Evolutionary conservation across 371 early-diverging fungal species (phyloP), one percentile per base, ranked within the genome.

Genomic region (Mucor indicus): DNA sequence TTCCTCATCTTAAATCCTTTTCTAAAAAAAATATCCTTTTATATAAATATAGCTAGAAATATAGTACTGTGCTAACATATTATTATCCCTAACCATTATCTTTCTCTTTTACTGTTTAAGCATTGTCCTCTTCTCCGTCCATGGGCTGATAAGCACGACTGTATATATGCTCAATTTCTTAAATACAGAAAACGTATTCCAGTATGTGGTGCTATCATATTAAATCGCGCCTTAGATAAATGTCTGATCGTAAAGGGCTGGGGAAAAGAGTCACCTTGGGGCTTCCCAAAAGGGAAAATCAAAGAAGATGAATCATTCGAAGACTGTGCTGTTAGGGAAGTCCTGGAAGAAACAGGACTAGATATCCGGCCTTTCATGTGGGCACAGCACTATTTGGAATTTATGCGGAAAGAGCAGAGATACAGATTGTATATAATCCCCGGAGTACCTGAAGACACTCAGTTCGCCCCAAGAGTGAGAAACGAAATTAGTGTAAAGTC

Each of bases 271-370:
- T 77, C 90, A 29, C 85, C 88, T 22, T 99, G 97, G 94, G 92
- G 96, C 4, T 99, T 99, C 62, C 99, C 99, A 17, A 94, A 92
- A 45, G 99, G 99, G 13, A 99, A 99, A 61, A 98, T 98, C 66
- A 95, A 95, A 70, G 88, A 95, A 69, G 89, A 92, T 50, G 99
- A 99, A 70, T 81, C 80, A 31, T 92, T 92, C 55, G 72, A 81
- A 38, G 74, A 77, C 23, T 99, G 99, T 76, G 99, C 99, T 11
- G 82, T 90, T 48, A 84, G 99, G 49, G 99, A 99, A 75, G 70
- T 94, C 5, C 61, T 84, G 42, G 99, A 99, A 72, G 99, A 99
- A 58, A 95, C 95, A 3, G 99, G 99, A 11, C 98, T 90, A 65
- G 95, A 99, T 64, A 83, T 92, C 12, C 55, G 81, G 12, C 82